Evolutionary conservation across 2,329 filamentous ascomycete genomes (phyloP).

Genomic region (Hypoxylon sp.): DNA sequence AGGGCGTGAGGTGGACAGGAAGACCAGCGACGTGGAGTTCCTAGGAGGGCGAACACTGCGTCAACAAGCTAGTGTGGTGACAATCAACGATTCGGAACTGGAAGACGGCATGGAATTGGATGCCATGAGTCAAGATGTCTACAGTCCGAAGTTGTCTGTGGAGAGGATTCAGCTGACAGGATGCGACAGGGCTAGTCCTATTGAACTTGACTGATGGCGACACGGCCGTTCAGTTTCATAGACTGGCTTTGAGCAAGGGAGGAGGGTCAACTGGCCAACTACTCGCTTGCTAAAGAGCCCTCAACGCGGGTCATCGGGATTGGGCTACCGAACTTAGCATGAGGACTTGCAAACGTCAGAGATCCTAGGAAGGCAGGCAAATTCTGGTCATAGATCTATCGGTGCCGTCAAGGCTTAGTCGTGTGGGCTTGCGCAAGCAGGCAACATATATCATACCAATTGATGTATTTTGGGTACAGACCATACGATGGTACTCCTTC

Average conservation of each 20-base stretch:
- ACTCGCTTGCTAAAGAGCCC: background rate
- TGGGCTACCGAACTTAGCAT: no score
- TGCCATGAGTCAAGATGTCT: constrained; percentile 29
- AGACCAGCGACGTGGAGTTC: constrained; percentile 36
- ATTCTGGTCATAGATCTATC: background rate
- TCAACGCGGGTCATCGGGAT: background rate
- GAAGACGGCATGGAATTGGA: constrained; percentile 44
- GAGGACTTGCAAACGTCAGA: background rate
- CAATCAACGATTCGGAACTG: constrained; percentile 23
- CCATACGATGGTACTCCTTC: background rate
- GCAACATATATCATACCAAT: constrained; percentile 3
- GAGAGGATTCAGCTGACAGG: constrained; percentile 23
- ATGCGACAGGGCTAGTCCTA: constrained; percentile 11
- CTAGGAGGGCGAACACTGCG: constrained; percentile 29
- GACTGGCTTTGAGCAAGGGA: background rate
- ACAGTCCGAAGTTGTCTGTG: constrained; percentile 21
- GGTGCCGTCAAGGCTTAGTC: background rate
- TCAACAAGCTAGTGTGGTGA: constrained; percentile 21
- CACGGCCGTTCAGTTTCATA: background rate
- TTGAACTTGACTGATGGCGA: constrained; percentile 28
- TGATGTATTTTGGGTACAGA: background rate
- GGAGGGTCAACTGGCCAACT: background rate
- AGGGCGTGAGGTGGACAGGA: constrained; percentile 18
- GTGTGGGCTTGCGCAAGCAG: background rate
- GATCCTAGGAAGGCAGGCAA: background rate